Evolutionary conservation across 2,329 filamentous ascomycete genomes (phyloP), one percentile per base, ranked within the genome.

Genomic region (Clonostachys sp.): DNA sequence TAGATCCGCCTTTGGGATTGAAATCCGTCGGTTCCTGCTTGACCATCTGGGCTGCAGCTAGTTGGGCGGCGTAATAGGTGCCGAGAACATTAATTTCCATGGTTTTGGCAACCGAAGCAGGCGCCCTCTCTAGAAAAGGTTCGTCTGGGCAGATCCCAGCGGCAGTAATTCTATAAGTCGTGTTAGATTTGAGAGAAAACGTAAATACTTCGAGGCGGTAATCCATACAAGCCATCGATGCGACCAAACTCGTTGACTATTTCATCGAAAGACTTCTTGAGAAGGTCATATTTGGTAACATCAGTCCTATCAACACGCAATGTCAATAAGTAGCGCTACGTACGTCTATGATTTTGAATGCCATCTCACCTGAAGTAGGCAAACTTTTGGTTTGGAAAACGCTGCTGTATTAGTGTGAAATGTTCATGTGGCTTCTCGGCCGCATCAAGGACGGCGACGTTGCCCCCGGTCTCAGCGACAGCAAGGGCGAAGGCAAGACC

Each of bases 381-480:
- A 24, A 5, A 8, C 14, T 17, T 17, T n/a, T 4, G 1, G 5
- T 9, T 18, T 9, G 2, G 8, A 3, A 1, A 5, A 46, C 45
- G 34, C 40, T 50, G 46, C 41, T 51, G 45, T 9, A 53, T 50
- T 40, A 48, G 30, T 20, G 49, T 45, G 33, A 53, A 53, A 20
- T 53, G 50, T 13, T 53, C 50, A 18, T 53, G 50, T 12, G 51
- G 53, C 44, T 55, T 52, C 13, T 53, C 48, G 5, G 50, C 47
- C 5, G 50, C 50, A 12, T 52, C 53, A 30, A 55, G 44, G 12
- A 54, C 24, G 8, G 53, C 73, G 18, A 75, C 65, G 41, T 67
- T 44, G 1, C 61, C 72, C 1, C 64, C 64, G 1, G 71, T 72
- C 46, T 75, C 72, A 2, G 71, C 71, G 59, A 73, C 67, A 1